Conservation (phyloP, 78 protist genomes). For the Anaeramoeba ignava region DNA sequence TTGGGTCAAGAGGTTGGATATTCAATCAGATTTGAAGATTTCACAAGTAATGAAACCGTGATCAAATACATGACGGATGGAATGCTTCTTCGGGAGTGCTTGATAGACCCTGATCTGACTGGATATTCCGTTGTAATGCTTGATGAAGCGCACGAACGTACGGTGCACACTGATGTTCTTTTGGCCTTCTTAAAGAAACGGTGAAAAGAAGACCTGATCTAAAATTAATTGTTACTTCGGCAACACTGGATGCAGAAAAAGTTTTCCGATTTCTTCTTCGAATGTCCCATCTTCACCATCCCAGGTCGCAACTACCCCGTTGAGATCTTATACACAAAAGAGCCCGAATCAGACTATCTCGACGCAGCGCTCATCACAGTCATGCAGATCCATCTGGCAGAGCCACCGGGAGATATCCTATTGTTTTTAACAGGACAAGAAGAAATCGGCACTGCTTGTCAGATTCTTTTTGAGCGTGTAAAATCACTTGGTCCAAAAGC, state of each 20-base stretch:
- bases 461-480: slow-evolving; percentile 87
- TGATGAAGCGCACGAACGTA: slow-evolving; percentile 86
- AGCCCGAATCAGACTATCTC: slow-evolving; percentile 90
- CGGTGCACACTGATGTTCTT: slow-evolving; percentile 95
- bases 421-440: slow-evolving; percentile 96
- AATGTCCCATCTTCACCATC: slow-evolving; percentile 74
- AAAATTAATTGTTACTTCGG: slow-evolving; percentile 91
- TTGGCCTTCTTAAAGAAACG: slow-evolving; percentile 80
- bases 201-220: slow-evolving; percentile 52
- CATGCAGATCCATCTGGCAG: slow-evolving; percentile 82
- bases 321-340: slow-evolving; percentile 66
- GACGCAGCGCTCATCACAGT: slow-evolving; percentile 88
- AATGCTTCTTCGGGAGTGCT: slow-evolving; percentile 89
- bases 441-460: slow-evolving; percentile 92
- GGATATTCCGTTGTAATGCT: slow-evolving; percentile 39
- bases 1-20: slow-evolving; percentile 91
- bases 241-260: slow-evolving; percentile 95
- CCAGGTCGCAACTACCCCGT: slow-evolving; percentile 85
- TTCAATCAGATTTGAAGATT: slow-evolving; percentile 93
- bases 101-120: slow-evolving; percentile 59
- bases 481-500: slow-evolving; percentile 55
- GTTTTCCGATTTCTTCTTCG: slow-evolving; percentile 78
- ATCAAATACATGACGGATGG: slow-evolving; percentile 98
- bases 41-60: slow-evolving; percentile 70
- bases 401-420: slow-evolving; percentile 95